Percentiles rank a stretch among this genome's conserved stretches.
Evolutionary conservation across 1,284 basidiomycete species (phyloP).

Genomic region (Lentinula novae-zelandiae): DNA sequence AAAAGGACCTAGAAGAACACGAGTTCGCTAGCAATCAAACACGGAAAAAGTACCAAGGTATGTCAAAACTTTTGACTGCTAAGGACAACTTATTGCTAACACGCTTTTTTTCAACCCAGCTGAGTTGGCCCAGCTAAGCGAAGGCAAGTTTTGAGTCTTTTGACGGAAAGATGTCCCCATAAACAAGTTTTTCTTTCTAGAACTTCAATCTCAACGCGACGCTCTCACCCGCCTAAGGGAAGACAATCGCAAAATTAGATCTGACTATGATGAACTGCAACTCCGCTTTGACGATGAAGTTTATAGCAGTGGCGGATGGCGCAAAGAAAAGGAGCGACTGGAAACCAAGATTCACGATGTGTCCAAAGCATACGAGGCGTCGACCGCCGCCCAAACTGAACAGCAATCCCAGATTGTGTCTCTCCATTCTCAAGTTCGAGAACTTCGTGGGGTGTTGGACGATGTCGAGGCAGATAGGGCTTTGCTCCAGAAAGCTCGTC

Average conservation of each 20-base stretch:
- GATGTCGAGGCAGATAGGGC: slow-evolving; percentile 81
- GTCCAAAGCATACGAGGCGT: slow-evolving; percentile 75
- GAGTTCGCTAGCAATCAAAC: slow-evolving; percentile 78
- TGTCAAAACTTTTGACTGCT: slow-evolving; percentile 9
- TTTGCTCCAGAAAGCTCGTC: slow-evolving; percentile 78
- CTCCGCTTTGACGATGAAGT: slow-evolving; percentile 74
- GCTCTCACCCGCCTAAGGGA: slow-evolving; percentile 72
- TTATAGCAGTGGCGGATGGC: slow-evolving; percentile 77
- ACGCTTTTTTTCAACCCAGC: slow-evolving; percentile 32
- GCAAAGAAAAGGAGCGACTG: slow-evolving; percentile 81
- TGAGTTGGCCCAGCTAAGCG: slow-evolving; percentile 72
- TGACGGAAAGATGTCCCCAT: background rate
- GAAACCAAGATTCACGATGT: slow-evolving; percentile 79
- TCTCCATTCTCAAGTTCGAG: slow-evolving; percentile 81
- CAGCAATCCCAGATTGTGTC: slow-evolving; percentile 82
- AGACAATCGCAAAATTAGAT: slow-evolving; percentile 74
- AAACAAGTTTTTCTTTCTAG: slow-evolving; percentile 30
- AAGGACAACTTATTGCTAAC: slow-evolving; percentile 12
- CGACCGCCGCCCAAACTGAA: slow-evolving; percentile 68
- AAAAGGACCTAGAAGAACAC: slow-evolving; percentile 72
- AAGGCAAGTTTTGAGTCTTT: slow-evolving; percentile 44
- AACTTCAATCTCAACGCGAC: slow-evolving; percentile 74
- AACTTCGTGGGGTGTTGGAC: slow-evolving; percentile 75
- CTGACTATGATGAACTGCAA: slow-evolving; percentile 76
- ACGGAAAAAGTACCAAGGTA: slow-evolving; percentile 81